Conservation (phyloP, 371 early-diverging fungal genomes). For the Mucor saturninus region DNA sequence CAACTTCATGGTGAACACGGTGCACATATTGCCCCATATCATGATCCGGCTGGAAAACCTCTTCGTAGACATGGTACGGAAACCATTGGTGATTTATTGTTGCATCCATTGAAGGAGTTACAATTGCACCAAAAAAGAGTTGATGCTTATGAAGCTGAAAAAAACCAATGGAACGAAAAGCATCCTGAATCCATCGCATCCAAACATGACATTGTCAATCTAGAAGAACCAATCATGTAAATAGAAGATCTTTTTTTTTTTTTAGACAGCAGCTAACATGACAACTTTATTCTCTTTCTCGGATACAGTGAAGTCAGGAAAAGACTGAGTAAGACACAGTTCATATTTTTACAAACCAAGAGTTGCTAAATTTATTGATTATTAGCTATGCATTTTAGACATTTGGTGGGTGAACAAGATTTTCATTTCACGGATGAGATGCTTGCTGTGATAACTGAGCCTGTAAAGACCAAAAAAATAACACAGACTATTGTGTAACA, state of each 20-base stretch:
- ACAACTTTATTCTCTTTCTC: conserved; percentile 2
- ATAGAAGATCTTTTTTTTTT: conserved; percentile 4
- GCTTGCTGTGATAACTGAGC: conserved; percentile 27
- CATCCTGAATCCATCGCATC: conserved; percentile 36
- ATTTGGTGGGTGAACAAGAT: conserved; percentile 46
- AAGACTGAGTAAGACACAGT: conserved; percentile 16
- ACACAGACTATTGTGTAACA: not conserved
- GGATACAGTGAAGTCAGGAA: conserved; percentile 10
- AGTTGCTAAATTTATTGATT: not conserved
- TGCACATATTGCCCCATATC: conserved; percentile 20
- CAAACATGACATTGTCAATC: conserved; percentile 2
- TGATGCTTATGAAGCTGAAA: conserved; percentile 41
- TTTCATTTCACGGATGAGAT: conserved; percentile 41
- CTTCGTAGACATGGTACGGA: conserved; percentile 44
- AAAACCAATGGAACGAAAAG: conserved; percentile 36
- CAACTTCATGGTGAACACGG: not conserved
- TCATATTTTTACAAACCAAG: not conserved
- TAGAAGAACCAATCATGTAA: conserved; percentile 20
- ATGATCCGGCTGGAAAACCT: conserved; percentile 44
- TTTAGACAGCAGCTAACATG: not conserved
- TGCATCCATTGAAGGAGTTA: conserved; percentile 44
- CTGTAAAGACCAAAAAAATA: conserved; percentile 28
- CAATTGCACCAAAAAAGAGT: conserved; percentile 41
- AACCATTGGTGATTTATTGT: conserved; percentile 49
- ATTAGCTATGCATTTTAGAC: conserved; percentile 50